phyloP scores from a whole-genome alignment of 2,329 filamentous ascomycete genomes.

The Botrytis elliptica region DNA sequence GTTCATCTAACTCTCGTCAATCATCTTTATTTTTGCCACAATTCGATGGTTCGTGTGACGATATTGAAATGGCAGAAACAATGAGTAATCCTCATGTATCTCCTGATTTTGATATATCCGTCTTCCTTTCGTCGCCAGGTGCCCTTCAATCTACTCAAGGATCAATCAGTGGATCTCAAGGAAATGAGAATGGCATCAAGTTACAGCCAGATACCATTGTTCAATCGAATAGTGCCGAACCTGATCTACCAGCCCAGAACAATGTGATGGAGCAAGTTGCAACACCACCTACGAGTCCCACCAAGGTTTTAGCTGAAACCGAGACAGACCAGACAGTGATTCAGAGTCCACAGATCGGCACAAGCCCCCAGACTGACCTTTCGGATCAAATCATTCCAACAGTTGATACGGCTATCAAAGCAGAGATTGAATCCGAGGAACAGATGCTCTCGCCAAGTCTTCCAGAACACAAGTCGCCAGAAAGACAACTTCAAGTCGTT shows the following conservation, averaged over 20 bases:
- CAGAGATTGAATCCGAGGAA: neutral
- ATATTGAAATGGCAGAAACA: neutral
- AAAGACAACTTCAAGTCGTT: neutral
- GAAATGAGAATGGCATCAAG: neutral
- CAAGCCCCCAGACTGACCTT: neutral
- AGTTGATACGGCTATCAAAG: neutral
- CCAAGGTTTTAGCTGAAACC: neutral
- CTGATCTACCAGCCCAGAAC: neutral
- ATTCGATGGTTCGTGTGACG: neutral
- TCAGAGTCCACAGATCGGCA: neutral
- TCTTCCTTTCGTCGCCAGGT: no score
- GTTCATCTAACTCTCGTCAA: neutral
- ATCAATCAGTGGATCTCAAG: neutral
- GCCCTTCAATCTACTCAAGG: neutral
- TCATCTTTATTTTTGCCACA: neutral
- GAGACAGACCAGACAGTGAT: neutral
- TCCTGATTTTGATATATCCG: neutral
- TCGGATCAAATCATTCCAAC: no score
- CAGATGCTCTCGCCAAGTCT: neutral
- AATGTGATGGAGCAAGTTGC: neutral
- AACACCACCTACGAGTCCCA: neutral
- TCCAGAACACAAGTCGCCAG: neutral
- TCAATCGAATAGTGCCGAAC: neutral
- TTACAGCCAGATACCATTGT: neutral
- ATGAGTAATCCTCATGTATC: neutral